These are phyloP conservation scores for Erythrobasidium hasegawianum DNA, from an alignment of 1,284 basidiomycete genomes.

Conservation along the genomic window DNA sequence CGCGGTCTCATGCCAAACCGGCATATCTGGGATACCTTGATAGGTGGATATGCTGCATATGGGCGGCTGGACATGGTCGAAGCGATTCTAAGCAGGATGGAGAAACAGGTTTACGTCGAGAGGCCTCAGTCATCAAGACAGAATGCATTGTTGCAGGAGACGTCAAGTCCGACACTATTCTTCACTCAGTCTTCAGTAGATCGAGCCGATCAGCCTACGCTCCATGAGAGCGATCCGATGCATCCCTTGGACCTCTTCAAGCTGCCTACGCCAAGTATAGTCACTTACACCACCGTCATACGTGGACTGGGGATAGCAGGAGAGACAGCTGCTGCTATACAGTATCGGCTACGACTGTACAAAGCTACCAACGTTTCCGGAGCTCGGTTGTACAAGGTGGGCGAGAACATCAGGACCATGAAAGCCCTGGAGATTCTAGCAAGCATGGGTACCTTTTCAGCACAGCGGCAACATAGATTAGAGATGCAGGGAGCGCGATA, in stretches of 20 bases:
- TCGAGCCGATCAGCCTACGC: neutral
- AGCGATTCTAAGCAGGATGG: conserved; percentile 20
- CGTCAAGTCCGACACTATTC: neutral
- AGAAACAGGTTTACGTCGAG: neutral
- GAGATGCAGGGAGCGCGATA: neutral
- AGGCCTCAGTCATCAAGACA: neutral
- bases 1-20: conserved; percentile 16
- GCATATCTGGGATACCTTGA: conserved; percentile 21
- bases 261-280: conserved; percentile 11
- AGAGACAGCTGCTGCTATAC: conserved; percentile 2
- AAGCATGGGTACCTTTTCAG: conserved; percentile 16
- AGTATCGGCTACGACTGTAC: conserved; percentile 9
- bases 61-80: conserved; percentile 9
- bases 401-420: conserved; percentile 5
- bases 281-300: conserved; percentile 25
- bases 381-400: conserved; percentile 7
- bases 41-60: conserved; percentile 14
- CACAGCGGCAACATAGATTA: neutral
- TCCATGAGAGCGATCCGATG: neutral
- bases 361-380: conserved; percentile 9
- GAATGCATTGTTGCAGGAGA: neutral
- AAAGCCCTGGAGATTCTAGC: conserved; percentile 4
- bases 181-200: neutral
- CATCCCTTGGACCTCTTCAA: conserved; percentile 3
- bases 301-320: conserved; percentile 8